A percentile compares a stretch with the other conserved stretches of the same genome.
These are phyloP conservation scores for Dothidotthia symphoricarpi DNA, from an alignment of 2,329 filamentous ascomycete genomes.

Conservation along the genomic window DNA sequence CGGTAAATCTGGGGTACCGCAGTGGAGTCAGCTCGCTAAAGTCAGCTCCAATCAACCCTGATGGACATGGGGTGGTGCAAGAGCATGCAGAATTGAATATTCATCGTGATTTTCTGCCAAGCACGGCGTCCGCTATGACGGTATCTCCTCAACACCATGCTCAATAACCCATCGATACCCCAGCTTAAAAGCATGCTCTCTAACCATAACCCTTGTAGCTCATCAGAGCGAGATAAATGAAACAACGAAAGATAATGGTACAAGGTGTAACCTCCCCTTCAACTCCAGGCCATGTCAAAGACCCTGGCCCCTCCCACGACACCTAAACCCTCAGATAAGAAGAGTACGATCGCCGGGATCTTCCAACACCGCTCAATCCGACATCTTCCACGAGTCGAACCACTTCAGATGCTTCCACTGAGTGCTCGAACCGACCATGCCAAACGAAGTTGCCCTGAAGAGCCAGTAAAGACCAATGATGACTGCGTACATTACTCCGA, in stretches of 20 bases:
- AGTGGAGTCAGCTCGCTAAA: too few relatives aligned
- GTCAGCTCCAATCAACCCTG: too few relatives aligned
- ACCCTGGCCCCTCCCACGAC: background rate
- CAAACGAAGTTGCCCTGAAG: slow-evolving; percentile 94
- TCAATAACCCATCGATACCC: slow-evolving; percentile 3
- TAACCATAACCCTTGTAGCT: slow-evolving; percentile 9
- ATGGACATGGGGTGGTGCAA: too few relatives aligned
- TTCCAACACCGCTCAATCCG: slow-evolving; percentile 52
- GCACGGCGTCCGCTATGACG: too few relatives aligned
- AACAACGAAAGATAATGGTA: background rate
- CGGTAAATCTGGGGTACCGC: too few relatives aligned
- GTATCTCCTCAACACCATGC: slow-evolving; percentile 4
- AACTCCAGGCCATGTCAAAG: background rate
- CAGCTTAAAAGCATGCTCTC: slow-evolving; percentile 4
- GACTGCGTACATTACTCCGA: slow-evolving; percentile 68
- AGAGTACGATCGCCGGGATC: background rate
- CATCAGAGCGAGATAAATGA: background rate
- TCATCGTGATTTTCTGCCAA: too few relatives aligned
- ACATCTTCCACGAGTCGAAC: slow-evolving; percentile 83
- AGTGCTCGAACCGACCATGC: slow-evolving; percentile 81
- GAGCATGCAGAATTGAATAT: too few relatives aligned
- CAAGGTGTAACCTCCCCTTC: background rate
- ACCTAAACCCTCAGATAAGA: background rate
- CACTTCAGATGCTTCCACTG: slow-evolving; percentile 93
- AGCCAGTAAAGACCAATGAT: slow-evolving; percentile 81